Evolutionary conservation across 164 flowering plant species (phyloP).

Genomic region (Aristolochia fimbriata): DNA sequence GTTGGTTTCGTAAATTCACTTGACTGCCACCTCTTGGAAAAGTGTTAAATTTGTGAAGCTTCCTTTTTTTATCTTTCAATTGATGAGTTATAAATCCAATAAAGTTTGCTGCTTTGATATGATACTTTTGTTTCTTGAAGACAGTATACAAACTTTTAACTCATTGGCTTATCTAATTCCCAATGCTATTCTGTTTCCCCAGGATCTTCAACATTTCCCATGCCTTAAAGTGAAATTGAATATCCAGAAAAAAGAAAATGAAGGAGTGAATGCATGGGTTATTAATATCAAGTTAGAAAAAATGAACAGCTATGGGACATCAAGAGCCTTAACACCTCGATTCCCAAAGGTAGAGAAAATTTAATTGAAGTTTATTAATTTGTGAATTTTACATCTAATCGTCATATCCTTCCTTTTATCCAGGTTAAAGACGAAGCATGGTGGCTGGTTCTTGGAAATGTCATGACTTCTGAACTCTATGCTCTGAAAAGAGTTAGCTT

Average conservation of each 20-base stretch:
- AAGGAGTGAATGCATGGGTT: slow-evolving; percentile 14
- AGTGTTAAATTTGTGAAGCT: no score
- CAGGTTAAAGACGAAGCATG: slow-evolving; percentile 96
- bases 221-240: slow-evolving; percentile 42
- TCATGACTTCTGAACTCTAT: slow-evolving; percentile 58
- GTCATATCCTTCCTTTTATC: slow-evolving; percentile 5
- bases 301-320: slow-evolving; percentile 28
- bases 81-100: no score
- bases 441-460: slow-evolving; percentile 90
- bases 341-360: slow-evolving; percentile 66
- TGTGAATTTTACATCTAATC: not conserved
- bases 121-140: no score
- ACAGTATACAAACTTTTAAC: no score
- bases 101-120: no score
- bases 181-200: slow-evolving; percentile 4
- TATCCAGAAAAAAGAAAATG: slow-evolving; percentile 31
- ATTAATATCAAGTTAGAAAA: slow-evolving; percentile 60
- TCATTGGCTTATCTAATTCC: no score
- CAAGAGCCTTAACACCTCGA: slow-evolving; percentile 73
- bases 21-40: no score
- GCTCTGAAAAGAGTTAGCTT: slow-evolving; percentile 81
- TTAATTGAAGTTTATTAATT: not conserved
- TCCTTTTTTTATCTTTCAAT: no score
- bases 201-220: slow-evolving; percentile 85
- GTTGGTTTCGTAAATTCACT: no score